Percentiles rank a stretch among this genome's conserved stretches.
These are phyloP conservation scores for Leishmania guyanensis DNA, from an alignment of 208 protist genomes.

Conservation along the genomic window DNA sequence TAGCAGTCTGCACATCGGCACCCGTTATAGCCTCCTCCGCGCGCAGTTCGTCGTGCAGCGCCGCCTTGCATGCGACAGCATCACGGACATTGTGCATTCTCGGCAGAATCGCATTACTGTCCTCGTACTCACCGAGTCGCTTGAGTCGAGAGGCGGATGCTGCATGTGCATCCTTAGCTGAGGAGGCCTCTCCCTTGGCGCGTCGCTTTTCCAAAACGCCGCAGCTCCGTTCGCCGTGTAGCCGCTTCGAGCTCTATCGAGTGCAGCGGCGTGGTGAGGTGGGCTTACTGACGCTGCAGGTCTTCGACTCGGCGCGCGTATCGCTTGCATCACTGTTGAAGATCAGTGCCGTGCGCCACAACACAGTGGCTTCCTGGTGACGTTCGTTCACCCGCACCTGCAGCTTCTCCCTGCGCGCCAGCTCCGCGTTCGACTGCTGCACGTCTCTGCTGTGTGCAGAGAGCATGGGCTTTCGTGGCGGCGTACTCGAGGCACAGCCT, in stretches of 20 bases:
- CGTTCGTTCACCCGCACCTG: not conserved
- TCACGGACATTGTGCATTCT: not conserved
- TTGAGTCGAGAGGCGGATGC: not conserved
- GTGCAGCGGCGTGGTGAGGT: not conserved
- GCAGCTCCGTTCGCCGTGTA: not conserved
- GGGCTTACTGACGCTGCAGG: not conserved
- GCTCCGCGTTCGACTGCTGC: constrained; percentile 13
- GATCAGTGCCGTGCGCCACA: not conserved
- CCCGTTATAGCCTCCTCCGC: not conserved
- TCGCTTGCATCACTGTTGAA: not conserved
- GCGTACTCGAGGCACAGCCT: not conserved
- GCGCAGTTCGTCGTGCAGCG: not conserved
- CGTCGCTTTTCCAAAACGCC: not conserved
- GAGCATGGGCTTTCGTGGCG: not conserved
- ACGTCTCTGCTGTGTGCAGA: not conserved
- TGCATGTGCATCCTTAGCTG: not conserved
- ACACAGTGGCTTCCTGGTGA: not conserved
- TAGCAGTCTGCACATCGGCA: no score
- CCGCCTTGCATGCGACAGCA: not conserved
- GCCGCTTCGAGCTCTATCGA: not conserved
- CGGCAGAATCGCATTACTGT: not conserved
- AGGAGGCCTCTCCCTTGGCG: not conserved
- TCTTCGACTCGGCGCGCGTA: not conserved
- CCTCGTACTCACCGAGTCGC: constrained; percentile 13
- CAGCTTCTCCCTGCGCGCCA: constrained; percentile 6